Conservation (phyloP, 1,284 basidiomycete species). For the Volvariella surrecta region DNA sequence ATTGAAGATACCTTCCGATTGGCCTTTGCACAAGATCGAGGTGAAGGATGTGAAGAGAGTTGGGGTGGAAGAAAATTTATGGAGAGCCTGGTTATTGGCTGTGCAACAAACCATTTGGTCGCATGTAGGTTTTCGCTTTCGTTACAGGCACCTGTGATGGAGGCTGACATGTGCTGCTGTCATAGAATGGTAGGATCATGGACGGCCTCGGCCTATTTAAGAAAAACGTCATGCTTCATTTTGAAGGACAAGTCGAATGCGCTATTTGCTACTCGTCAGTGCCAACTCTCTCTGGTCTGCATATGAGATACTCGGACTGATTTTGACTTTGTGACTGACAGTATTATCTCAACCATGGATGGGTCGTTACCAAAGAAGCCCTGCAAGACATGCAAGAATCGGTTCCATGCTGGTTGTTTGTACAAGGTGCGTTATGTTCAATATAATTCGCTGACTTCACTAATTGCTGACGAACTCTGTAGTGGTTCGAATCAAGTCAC, state of each 20-base stretch:
- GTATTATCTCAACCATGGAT: conserved; percentile 91
- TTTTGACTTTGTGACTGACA: conserved; percentile 24
- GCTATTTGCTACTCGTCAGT: conserved; percentile 90
- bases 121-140: conserved; percentile 44
- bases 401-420: conserved; percentile 89
- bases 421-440: conserved; percentile 57
- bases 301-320: neutral
- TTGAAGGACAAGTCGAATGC: conserved; percentile 91
- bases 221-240: conserved; percentile 87
- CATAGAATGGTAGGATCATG: conserved; percentile 82
- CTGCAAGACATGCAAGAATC: conserved; percentile 93
- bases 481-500: conserved; percentile 93
- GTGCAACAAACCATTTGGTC: conserved; percentile 89
- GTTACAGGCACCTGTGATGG: conserved; percentile 2
- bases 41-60: conserved; percentile 81
- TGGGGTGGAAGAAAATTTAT: conserved; percentile 85
- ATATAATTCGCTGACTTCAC: neutral
- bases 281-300: conserved; percentile 1
- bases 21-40: conserved; percentile 86
- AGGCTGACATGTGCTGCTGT: neutral
- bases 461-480: conserved; percentile 7
- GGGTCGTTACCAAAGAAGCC: conserved; percentile 85
- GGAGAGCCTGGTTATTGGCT: conserved; percentile 91
- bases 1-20: conserved; percentile 83
- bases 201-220: conserved; percentile 94